These are phyloP conservation scores for Hypoxylon lienhwacheense DNA, from an alignment of 495 filamentous ascomycete species.

Conservation along the genomic window DNA sequence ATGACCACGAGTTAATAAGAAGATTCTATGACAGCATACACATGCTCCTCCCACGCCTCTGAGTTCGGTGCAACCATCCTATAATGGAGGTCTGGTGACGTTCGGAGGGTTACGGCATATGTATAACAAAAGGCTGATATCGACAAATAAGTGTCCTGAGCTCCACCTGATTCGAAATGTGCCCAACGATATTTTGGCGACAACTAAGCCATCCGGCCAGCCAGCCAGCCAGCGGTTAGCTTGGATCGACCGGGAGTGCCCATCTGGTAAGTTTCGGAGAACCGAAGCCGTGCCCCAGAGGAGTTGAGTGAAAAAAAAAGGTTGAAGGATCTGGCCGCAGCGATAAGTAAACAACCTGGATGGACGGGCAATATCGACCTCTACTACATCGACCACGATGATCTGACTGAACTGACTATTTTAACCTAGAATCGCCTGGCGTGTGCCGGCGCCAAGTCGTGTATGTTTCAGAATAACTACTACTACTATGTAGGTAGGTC, in stretches of 20 bases:
- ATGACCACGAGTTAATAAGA: slow-evolving; percentile 26
- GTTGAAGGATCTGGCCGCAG: slow-evolving; percentile 18
- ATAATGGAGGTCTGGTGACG: slow-evolving; percentile 34
- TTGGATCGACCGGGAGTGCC: slow-evolving; percentile 28
- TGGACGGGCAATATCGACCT: slow-evolving; percentile 30
- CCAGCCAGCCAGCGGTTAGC: slow-evolving; percentile 20
- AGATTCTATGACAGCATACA: slow-evolving; percentile 22
- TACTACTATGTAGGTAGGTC: too few species aligned
- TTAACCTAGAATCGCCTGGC: slow-evolving; percentile 14
- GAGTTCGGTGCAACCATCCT: slow-evolving; percentile 33
- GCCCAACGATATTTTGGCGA: slow-evolving; percentile 19
- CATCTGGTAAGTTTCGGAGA: slow-evolving; percentile 41
- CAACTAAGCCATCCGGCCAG: slow-evolving; percentile 20
- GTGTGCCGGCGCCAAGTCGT: slow-evolving; percentile 29
- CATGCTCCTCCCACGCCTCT: slow-evolving; percentile 31
- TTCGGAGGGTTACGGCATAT: slow-evolving; percentile 32
- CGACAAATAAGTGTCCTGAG: slow-evolving; percentile 20
- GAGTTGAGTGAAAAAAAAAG: slow-evolving; percentile 33
- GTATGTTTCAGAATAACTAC: slow-evolving; percentile 35
- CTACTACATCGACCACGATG: slow-evolving; percentile 26
- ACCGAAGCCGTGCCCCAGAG: slow-evolving; percentile 29
- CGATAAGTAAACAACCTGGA: slow-evolving; percentile 24
- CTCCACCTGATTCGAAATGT: slow-evolving; percentile 26
- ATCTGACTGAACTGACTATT: slow-evolving; percentile 16
- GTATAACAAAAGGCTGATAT: slow-evolving; percentile 38